Evolutionary conservation across 1,139 yeast species (phyloP).

Genomic region (Petasospora fabianii): DNA sequence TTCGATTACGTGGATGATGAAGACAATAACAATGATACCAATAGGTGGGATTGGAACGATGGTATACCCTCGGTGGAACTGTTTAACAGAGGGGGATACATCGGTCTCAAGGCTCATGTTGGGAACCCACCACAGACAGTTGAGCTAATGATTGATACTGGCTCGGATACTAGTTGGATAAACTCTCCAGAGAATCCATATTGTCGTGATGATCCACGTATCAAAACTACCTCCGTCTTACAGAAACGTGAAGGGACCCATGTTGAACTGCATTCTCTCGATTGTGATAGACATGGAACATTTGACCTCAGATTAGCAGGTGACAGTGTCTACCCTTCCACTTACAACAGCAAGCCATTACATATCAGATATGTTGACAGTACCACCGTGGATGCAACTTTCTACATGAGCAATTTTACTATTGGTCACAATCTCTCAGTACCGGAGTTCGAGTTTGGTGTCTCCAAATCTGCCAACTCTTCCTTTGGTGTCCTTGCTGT

Average conservation of each 20-base stretch:
- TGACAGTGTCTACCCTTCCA: neutral
- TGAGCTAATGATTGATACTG: conserved; percentile 59
- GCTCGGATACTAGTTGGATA: conserved; percentile 68
- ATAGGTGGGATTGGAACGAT: conserved; percentile 5
- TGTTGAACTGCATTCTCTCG: neutral
- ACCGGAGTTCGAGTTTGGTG: conserved; percentile 41
- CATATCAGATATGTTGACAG: conserved; percentile 35
- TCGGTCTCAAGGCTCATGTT: conserved; percentile 28
- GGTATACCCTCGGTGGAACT: conserved; percentile 6
- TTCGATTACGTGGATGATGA: neutral
- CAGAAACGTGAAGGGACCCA: neutral
- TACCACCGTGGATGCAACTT: conserved; percentile 53
- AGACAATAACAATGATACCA: neutral
- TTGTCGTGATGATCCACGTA: conserved; percentile 17
- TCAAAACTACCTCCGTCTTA: neutral
- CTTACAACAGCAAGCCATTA: neutral
- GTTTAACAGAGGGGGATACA: conserved; percentile 10
- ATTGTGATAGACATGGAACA: conserved; percentile 6
- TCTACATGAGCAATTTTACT: conserved; percentile 51
- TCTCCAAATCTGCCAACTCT: conserved; percentile 49
- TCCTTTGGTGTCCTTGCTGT: conserved; percentile 51
- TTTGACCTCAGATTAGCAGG: no score
- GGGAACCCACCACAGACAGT: conserved; percentile 55
- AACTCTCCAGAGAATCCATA: conserved; percentile 28
- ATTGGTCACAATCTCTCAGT: conserved; percentile 41